Base-by-base conservation (phyloP, 2,329 filamentous ascomycete species). In the Exophiala xenobiotica region DNA sequence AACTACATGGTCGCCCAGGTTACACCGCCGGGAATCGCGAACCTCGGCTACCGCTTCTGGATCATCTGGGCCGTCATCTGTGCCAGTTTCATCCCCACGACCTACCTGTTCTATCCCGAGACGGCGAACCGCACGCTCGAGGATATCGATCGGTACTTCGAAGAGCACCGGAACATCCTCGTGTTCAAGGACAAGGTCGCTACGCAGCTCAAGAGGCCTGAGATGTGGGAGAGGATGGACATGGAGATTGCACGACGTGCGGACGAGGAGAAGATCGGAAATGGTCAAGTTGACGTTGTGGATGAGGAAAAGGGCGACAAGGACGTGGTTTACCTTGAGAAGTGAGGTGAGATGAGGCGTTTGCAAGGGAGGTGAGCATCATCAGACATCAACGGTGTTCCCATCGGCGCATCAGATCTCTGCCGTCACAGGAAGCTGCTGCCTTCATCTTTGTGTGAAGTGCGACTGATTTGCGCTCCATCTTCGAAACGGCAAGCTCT, bases 91-190 rank as follows among this genome's bases (percentile, higher is more conserved):
- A 58, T 68, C 6, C 61, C 64, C 2, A 58, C 61, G 18, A 62
- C 63, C 4, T 67, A 67, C 46, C 49, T 66, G 29, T 64, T 67
- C 51, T 67, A 68, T 35, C 65, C 66, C 0, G 65, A 67, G 53
- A 67, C 65, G 2, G 59, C 61, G 3, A 64, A 64, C 27, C 60
- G 63, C 1, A 60, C 64, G 2, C 53, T 66, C 20, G 66, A 68
- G 46, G 64, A 68, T 43, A 66, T 68, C 35, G 65, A 68, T 47
- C 50, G 60, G 9, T 66, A 63, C 54, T 67, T 67, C 53, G 61
- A 44, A 7, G 51, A 59, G 39, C 51, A 59, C 14, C 41, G 46
- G 23, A 49, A 55, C 31, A 55, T 58, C 40, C 54, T 59, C 16
- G 56, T 60, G 16, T 57, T 57, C 53, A 47, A 42, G 18, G 51